These are phyloP conservation scores for Beta corolliflora DNA, from an alignment of 179 eudicot species.

Conservation along the genomic window DNA sequence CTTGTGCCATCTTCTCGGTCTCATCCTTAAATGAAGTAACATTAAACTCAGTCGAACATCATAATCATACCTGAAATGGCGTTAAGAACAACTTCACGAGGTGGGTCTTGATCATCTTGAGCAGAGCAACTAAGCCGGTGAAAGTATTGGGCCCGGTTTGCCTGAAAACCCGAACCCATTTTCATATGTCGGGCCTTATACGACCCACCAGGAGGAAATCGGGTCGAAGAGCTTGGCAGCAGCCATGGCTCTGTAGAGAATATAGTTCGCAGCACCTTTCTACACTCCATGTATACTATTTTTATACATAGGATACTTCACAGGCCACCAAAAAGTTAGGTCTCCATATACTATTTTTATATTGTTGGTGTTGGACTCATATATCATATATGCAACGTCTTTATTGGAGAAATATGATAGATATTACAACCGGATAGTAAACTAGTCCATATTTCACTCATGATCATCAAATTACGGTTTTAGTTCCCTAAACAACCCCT, in stretches of 20 bases:
- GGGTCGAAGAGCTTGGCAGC: not conserved
- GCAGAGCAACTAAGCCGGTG: conserved; percentile 44
- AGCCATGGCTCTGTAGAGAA: conserved; percentile 15
- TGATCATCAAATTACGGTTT: no score
- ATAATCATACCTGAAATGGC: conserved; percentile 74
- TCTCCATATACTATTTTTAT: no score
- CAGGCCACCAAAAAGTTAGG: no score
- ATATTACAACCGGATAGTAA: no score
- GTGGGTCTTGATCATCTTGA: conserved; percentile 67
- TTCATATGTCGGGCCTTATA: conserved; percentile 17
- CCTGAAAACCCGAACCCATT: conserved; percentile 38
- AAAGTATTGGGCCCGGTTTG: conserved; percentile 27
- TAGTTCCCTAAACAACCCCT: no score
- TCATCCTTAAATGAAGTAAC: no score
- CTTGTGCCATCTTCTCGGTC: no score
- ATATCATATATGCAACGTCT: no score
- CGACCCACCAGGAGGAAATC: not conserved
- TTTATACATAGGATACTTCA: conserved; percentile 1
- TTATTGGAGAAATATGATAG: no score
- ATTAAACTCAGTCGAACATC: no score
- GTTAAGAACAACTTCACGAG: conserved; percentile 90
- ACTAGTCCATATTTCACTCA: no score
- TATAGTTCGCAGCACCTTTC: conserved; percentile 29
- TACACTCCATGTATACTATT: conserved; percentile 39
- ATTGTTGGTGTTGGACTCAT: no score